Conservation (phyloP, 495 filamentous ascomycete species). For the Beverwykella pulmonaria region DNA sequence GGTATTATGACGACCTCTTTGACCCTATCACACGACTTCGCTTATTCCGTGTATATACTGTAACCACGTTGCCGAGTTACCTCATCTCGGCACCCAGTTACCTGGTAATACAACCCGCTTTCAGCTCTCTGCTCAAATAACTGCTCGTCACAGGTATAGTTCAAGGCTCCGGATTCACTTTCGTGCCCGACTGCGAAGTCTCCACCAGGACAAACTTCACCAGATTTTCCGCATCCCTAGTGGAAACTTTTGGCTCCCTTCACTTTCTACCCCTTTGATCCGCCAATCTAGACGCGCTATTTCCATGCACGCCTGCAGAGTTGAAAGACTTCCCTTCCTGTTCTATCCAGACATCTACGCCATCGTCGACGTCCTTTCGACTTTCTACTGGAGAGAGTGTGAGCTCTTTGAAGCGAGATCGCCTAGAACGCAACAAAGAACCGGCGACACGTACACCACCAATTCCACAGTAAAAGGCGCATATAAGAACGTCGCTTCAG, state of each 20-base stretch:
- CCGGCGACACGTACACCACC: background rate
- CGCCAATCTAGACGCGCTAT: slow-evolving; percentile 1
- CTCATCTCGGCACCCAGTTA: no score
- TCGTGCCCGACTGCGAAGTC: slow-evolving; percentile 3
- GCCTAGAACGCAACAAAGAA: slow-evolving; percentile 3
- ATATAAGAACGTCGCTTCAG: no score
- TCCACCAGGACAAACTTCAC: slow-evolving; percentile 10
- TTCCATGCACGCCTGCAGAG: slow-evolving; percentile 2
- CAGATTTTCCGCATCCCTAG: slow-evolving; percentile 1
- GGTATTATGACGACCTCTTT: background rate
- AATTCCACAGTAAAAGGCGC: no score
- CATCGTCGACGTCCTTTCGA: slow-evolving; percentile 4
- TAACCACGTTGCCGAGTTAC: no score
- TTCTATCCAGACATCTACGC: background rate
- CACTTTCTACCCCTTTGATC: slow-evolving; percentile 8
- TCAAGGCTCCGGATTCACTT: background rate
- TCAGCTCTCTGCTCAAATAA: no score
- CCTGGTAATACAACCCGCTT: no score
- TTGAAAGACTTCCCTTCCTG: slow-evolving; percentile 12
- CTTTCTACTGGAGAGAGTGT: slow-evolving; percentile 1
- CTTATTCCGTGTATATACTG: no score
- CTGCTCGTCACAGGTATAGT: no score
- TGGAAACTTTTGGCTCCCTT: slow-evolving; percentile 4
- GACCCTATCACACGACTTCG: no score
- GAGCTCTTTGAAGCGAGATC: background rate